These are phyloP conservation scores for Tausonia pullulans DNA, from an alignment of 1,284 basidiomycete species.

Conservation along the genomic window DNA sequence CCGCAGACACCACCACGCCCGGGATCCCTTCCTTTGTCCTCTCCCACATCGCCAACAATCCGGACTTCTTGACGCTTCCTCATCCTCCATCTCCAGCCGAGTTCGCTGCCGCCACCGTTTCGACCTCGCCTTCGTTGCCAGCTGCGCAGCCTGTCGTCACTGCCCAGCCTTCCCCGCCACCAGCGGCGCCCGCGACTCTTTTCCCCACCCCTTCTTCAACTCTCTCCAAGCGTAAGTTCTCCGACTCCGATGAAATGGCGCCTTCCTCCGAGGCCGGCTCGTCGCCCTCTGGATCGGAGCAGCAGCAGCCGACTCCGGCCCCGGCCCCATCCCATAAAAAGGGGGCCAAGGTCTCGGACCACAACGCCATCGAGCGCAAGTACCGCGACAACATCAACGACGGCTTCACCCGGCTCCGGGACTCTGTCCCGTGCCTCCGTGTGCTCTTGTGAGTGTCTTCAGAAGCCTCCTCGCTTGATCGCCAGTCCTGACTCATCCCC, in stretches of 20 bases:
- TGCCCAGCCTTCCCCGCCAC: neutral
- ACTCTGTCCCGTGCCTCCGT: slow-evolving; percentile 15
- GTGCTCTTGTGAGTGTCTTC: slow-evolving; percentile 9
- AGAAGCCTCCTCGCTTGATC: neutral
- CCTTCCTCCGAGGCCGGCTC: neutral
- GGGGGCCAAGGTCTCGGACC: slow-evolving; percentile 11
- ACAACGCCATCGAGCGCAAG: slow-evolving; percentile 17
- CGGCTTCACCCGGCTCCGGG: slow-evolving; percentile 11
- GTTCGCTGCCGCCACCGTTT: neutral
- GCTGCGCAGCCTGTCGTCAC: neutral
- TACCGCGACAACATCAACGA: slow-evolving; percentile 16
- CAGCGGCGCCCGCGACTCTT: neutral
- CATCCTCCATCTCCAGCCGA: neutral
- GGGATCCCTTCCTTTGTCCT: slow-evolving; percentile 7
- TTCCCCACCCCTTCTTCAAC: neutral
- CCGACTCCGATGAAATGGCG: neutral
- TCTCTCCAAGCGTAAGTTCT: neutral
- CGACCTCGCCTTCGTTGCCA: neutral
- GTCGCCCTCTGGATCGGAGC: too few relatives aligned
- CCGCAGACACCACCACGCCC: too few relatives aligned
- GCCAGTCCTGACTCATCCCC: neutral
- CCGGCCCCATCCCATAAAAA: neutral
- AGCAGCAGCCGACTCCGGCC: neutral
- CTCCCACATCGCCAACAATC: neutral
- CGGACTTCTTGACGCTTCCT: too few relatives aligned